Conservation (phyloP, 2,329 filamentous ascomycete species). For the Albifimbria verrucaria region DNA sequence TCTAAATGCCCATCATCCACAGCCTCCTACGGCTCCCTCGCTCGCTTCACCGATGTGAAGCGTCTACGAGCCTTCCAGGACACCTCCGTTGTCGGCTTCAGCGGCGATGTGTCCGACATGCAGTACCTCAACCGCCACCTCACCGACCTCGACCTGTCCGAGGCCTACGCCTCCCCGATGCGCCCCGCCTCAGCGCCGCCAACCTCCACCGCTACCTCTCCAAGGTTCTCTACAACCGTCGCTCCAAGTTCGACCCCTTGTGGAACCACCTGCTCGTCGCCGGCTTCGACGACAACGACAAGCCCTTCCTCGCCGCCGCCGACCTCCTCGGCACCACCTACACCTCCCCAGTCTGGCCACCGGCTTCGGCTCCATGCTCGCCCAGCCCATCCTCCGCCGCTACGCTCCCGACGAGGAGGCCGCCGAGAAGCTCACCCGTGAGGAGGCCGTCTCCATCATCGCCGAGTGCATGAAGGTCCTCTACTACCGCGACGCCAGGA, state of each 20-base stretch:
- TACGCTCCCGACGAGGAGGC: slow-evolving; percentile 81
- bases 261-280: slow-evolving; percentile 96
- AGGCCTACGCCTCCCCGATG: slow-evolving; percentile 66
- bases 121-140: slow-evolving; percentile 95
- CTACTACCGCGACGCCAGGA: slow-evolving; percentile 94
- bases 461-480: slow-evolving; percentile 98
- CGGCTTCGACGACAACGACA: slow-evolving; percentile 73
- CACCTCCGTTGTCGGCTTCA: slow-evolving; percentile 84
- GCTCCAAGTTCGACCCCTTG: slow-evolving; percentile 92
- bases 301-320: slow-evolving; percentile 87
- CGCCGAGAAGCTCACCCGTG: slow-evolving; percentile 66
- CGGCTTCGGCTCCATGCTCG: slow-evolving; percentile 89
- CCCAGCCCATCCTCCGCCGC: slow-evolving; percentile 84
- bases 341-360: slow-evolving; percentile 86
- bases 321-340: slow-evolving; percentile 94
- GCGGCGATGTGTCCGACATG: slow-evolving; percentile 98
- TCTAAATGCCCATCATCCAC: slow-evolving; percentile 4
- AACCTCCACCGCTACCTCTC: slow-evolving; percentile 96
- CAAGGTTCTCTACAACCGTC: slow-evolving; percentile 94
- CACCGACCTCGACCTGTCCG: slow-evolving; percentile 78
- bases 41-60: slow-evolving; percentile 95
- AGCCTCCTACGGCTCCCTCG: slow-evolving; percentile 97
- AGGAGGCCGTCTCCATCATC: slow-evolving; percentile 75
- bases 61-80: slow-evolving; percentile 87
- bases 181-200: slow-evolving; percentile 69